Evolutionary conservation across 768 basidiomycete species (phyloP).

Genomic region (Calocera viscosa): DNA sequence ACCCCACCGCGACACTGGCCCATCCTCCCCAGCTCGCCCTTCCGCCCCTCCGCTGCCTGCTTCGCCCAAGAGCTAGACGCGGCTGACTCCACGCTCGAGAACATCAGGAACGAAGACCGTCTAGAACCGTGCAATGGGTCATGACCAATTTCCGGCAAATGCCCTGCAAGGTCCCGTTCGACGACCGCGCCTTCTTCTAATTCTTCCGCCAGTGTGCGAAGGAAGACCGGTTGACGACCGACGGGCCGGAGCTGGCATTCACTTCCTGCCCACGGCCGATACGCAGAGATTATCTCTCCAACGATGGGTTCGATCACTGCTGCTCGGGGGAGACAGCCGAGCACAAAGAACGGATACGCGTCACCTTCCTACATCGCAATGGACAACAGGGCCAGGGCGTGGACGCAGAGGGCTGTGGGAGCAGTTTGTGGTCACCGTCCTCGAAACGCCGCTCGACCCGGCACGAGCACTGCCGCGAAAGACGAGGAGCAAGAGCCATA

Average conservation of each 20-base stretch:
- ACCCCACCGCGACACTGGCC: conserved; percentile 79
- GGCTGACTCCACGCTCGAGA: not conserved
- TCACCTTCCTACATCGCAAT: conserved; percentile 85
- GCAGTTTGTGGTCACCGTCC: conserved; percentile 81
- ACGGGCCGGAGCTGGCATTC: not conserved
- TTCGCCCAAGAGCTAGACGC: not conserved
- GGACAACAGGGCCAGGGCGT: conserved; percentile 82
- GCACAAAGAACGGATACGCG: conserved; percentile 71
- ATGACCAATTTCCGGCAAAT: conserved; percentile 82
- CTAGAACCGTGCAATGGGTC: conserved; percentile 51
- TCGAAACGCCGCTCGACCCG: conserved; percentile 89
- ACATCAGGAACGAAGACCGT: conserved; percentile 18
- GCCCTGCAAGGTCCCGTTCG: conserved; percentile 90
- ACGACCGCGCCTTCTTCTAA: conserved; percentile 78
- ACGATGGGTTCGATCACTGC: conserved; percentile 84
- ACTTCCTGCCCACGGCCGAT: conserved; percentile 29
- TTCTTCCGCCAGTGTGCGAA: conserved; percentile 42
- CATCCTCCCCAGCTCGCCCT: not conserved
- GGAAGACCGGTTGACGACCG: not conserved
- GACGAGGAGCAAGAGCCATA: conserved; percentile 89
- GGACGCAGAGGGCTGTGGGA: conserved; percentile 94
- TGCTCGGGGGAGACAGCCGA: conserved; percentile 43
- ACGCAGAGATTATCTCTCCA: conserved; percentile 61
- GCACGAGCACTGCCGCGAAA: conserved; percentile 87
- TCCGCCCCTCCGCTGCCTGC: not conserved